These are phyloP conservation scores for Quercus bicolor DNA, from an alignment of 306 rosid species.

Conservation along the genomic window DNA sequence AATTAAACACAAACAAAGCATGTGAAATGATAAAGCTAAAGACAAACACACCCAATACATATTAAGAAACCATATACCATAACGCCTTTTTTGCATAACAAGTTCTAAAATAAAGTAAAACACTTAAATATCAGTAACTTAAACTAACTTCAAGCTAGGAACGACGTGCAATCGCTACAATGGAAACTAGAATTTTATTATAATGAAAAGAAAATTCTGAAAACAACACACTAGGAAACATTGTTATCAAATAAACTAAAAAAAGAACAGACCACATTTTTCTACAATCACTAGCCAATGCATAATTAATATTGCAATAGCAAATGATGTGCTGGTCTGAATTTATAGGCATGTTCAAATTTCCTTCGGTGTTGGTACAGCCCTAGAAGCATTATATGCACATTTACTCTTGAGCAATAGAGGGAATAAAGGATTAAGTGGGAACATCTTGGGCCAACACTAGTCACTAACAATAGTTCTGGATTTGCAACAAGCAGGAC, in stretches of 20 bases:
- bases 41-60: too few species aligned
- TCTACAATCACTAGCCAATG: too few species aligned
- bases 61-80: too few species aligned
- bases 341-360: neutral
- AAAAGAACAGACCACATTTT: neutral
- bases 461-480: too few species aligned
- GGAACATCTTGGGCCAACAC: constrained; percentile 7
- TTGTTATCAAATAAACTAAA: neutral
- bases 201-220: neutral
- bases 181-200: neutral
- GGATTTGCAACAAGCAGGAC: neutral
- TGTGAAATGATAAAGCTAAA: too few species aligned
- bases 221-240: neutral
- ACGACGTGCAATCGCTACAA: neutral
- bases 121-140: too few species aligned
- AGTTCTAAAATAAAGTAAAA: too few species aligned
- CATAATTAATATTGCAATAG: too few species aligned
- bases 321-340: too few species aligned
- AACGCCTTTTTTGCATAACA: too few species aligned
- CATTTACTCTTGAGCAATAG: neutral
- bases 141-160: neutral
- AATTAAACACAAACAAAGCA: too few species aligned
- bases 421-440: neutral
- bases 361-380: neutral
- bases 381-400: neutral